Evolutionary conservation across 73 alveolate genomes (phyloP).

Genomic region (Tetrahymena elliotti): DNA sequence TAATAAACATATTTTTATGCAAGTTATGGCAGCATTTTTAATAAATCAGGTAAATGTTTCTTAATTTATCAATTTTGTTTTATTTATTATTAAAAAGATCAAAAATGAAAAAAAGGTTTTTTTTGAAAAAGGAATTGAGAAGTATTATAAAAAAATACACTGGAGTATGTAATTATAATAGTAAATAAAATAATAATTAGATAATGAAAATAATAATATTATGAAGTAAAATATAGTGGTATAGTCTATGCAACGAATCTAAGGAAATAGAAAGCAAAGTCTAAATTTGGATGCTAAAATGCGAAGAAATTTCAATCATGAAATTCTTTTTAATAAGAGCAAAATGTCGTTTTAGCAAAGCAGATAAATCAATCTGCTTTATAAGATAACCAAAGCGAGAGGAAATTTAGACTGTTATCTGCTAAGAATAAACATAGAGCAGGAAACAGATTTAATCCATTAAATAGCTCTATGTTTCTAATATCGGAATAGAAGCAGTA

Average conservation of each 20-base stretch:
- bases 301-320: not conserved
- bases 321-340: not conserved
- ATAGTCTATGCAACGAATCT: not conserved
- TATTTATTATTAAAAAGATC: too few species aligned
- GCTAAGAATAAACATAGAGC: too few species aligned
- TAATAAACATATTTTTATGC: too few species aligned
- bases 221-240: not conserved
- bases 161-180: not conserved
- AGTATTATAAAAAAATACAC: not conserved
- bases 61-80: too few species aligned
- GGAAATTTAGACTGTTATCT: not conserved
- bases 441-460: too few species aligned
- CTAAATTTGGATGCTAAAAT: not conserved
- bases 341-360: not conserved
- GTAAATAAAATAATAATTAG: not conserved
- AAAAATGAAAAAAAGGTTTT: not conserved
- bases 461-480: too few species aligned
- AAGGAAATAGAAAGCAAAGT: not conserved
- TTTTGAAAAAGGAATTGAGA: not conserved
- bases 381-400: not conserved
- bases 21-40: too few species aligned
- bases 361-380: not conserved
- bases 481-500: too few species aligned
- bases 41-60: too few species aligned
- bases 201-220: too few species aligned